A percentile compares a stretch with the other conserved stretches of the same genome.
Evolutionary conservation across 805 yeast species (phyloP).

Genomic region (Metschnikowia arizonensis): DNA sequence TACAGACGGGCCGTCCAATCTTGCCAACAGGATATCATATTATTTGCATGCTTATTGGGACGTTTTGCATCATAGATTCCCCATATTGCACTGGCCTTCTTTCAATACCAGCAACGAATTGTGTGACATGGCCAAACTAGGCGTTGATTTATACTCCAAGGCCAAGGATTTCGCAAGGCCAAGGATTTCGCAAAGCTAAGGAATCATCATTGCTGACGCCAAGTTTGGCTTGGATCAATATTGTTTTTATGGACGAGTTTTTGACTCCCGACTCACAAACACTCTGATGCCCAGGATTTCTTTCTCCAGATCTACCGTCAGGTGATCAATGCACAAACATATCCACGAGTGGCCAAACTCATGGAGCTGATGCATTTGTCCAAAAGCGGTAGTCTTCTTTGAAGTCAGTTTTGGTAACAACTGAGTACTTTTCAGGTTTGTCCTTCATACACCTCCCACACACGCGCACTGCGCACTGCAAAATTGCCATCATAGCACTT

Average conservation of each 20-base stretch:
- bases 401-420: slow-evolving; percentile 93
- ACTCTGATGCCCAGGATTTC: slow-evolving; percentile 12
- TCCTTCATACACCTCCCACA: slow-evolving; percentile 73
- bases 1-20: slow-evolving; percentile 19
- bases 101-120: slow-evolving; percentile 51
- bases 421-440: slow-evolving; percentile 81
- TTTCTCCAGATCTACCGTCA: slow-evolving; percentile 13
- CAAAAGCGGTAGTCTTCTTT: slow-evolving; percentile 68
- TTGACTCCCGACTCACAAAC: too few relatives aligned
- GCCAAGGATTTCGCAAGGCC: too few relatives aligned
- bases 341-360: slow-evolving; percentile 4
- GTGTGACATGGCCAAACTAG: too few relatives aligned
- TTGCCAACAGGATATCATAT: slow-evolving; percentile 35
- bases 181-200: too few relatives aligned
- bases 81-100: slow-evolving; percentile 57
- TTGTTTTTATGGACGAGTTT: too few relatives aligned
- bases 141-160: too few relatives aligned
- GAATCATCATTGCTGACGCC: too few relatives aligned
- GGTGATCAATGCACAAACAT: slow-evolving; percentile 4
- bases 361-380: slow-evolving; percentile 41
- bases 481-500: slow-evolving; percentile 80
- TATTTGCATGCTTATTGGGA: slow-evolving; percentile 49
- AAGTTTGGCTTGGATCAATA: too few relatives aligned
- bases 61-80: slow-evolving; percentile 55
- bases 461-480: slow-evolving; percentile 61